A percentile compares a stretch with the other conserved stretches of the same genome.
Conservation (phyloP, 2,329 filamentous ascomycete species). For the Daldinia sp. region DNA sequence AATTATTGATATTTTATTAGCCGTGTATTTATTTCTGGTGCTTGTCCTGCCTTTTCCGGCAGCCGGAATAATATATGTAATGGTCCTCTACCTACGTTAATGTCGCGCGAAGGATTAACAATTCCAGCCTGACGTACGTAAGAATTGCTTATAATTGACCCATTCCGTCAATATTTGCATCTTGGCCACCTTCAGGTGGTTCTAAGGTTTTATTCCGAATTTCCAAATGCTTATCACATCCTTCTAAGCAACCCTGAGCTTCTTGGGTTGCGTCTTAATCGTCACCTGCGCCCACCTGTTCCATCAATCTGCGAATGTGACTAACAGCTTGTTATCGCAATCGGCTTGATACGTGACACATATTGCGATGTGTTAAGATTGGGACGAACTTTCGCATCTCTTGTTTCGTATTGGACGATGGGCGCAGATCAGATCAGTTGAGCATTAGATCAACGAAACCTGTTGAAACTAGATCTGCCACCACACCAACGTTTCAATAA, state of each 20-base stretch:
- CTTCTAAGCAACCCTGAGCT: slow-evolving; percentile 1
- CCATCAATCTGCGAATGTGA: slow-evolving; percentile 17
- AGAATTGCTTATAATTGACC: not conserved
- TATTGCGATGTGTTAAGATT: slow-evolving; percentile 16
- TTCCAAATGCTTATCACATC: not conserved
- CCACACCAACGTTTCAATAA: slow-evolving; percentile 38
- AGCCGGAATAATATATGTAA: not conserved
- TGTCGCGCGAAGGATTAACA: slow-evolving; percentile 1
- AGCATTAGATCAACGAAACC: slow-evolving; percentile 16
- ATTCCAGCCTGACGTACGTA: not conserved
- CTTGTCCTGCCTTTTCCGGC: slow-evolving; percentile 7
- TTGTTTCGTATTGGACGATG: slow-evolving; percentile 26
- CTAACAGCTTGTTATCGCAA: slow-evolving; percentile 21
- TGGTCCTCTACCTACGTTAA: not conserved
- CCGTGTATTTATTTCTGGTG: not conserved
- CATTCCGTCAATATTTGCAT: not conserved
- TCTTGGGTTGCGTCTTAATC: slow-evolving; percentile 11
- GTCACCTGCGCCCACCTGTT: slow-evolving; percentile 8
- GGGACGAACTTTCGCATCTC: slow-evolving; percentile 18
- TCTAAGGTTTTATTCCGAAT: not conserved
- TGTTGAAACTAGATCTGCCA: slow-evolving; percentile 20
- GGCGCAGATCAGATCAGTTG: slow-evolving; percentile 31
- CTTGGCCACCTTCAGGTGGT: not conserved
- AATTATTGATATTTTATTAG: not conserved
- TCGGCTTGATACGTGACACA: slow-evolving; percentile 21